Base-by-base conservation (phyloP, 345 rosid genomes). In the Linum usitatissimum region DNA sequence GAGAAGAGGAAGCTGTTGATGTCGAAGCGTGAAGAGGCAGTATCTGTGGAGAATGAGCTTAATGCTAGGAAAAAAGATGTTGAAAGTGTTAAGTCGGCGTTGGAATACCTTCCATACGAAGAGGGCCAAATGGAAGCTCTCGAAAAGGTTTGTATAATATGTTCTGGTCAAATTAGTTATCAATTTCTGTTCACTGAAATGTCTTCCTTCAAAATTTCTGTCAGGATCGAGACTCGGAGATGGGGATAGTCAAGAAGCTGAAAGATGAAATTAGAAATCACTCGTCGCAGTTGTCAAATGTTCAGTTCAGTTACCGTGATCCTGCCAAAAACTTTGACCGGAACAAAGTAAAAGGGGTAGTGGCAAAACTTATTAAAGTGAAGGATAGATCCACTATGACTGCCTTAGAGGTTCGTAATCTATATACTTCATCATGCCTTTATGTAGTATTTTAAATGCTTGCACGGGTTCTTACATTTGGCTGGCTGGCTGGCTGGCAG, bases 291-390 rank as follows among this genome's bases (percentile, higher is more conserved):
- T 64, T 90, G 64, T 80, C 94, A 64, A 90, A 86, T 82, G 87
- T 86, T 78, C 86, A 93, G 73, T 93, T 93, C 78, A 70, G 74
- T 21, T 93, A 84, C 68, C 78, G 86, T 12, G 99, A 93, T 79
- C 99, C 97, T 53, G 77, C 70, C 55, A 93, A 76, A 70, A 82
- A 86, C 69, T 93, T 93, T 76, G 96, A 93, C 61, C 79, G 92
- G 73, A 83, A 90, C 49, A 90, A 82, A 80, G 99, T 93, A 74
- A 93, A 93, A 77, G 99, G 99, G 38, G 97, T 87, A 69, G 92
- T 93, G 45, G 95, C 99, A 75, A 90, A 80, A 73, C 88, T 90
- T 66, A 79, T 93, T 70, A 80, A 83, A 76, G 97, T 93, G 62
- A 93, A 84, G 73, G 90, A 93, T 72, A 74, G 81, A 70, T 72